Evolutionary conservation across 441 rosid genomes (phyloP).

Genomic region (Pelargonium myrrhifolium): DNA sequence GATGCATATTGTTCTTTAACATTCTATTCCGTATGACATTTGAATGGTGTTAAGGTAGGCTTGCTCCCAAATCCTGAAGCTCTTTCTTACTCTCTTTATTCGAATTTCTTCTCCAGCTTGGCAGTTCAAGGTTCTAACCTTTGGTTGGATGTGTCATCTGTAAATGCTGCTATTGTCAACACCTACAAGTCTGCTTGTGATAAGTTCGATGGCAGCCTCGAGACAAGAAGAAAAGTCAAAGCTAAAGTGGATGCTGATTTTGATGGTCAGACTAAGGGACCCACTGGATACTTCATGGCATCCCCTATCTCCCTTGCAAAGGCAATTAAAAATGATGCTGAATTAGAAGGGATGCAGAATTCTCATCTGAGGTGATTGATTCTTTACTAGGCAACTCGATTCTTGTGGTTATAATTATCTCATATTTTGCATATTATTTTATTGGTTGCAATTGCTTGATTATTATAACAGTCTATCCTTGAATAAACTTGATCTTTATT

Average conservation of each 20-base stretch:
- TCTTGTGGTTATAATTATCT: neutral
- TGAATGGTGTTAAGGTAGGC: neutral
- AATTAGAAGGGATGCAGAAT: conserved; percentile 80
- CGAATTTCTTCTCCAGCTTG: conserved; percentile 41
- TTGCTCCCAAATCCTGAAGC: neutral
- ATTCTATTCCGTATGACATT: neutral
- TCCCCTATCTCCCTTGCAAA: conserved; percentile 80
- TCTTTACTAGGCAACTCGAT: conserved; percentile 1
- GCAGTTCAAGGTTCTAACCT: conserved; percentile 65
- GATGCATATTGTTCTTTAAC: neutral
- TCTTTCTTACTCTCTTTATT: neutral
- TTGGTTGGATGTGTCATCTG: conserved; percentile 78
- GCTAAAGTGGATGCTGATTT: conserved; percentile 24
- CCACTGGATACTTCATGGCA: conserved; percentile 52
- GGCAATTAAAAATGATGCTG: conserved; percentile 78
- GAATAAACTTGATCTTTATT: too few relatives aligned
- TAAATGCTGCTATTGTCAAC: conserved; percentile 71
- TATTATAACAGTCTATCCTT: neutral
- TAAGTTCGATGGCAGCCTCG: conserved; percentile 30
- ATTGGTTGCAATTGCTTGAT: neutral
- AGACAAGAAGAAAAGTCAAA: conserved; percentile 29
- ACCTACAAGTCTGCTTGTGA: conserved; percentile 62
- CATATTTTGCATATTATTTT: neutral
- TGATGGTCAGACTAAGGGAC: conserved; percentile 35
- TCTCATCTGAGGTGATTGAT: conserved; percentile 70